phyloP scores from a whole-genome alignment of 169 alveolate species.

The Cryptosporidium baileyi region DNA sequence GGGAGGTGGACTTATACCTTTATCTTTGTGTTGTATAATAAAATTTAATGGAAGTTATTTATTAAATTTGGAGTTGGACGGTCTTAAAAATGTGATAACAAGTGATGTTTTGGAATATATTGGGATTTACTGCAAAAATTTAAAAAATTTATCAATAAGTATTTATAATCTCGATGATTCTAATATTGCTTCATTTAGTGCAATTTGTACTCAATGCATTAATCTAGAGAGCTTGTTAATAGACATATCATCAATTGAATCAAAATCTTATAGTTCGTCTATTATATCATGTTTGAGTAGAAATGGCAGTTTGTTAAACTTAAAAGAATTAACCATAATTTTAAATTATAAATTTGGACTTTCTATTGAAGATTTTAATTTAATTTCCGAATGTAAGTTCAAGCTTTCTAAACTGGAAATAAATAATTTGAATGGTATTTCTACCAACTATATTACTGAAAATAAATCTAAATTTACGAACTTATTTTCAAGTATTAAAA shows the following conservation, averaged over 20 bases:
- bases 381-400: conserved; percentile 18
- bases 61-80: conserved; percentile 34
- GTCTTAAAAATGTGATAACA: conserved; percentile 38
- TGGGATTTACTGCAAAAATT: background rate
- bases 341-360: conserved; percentile 7
- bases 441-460: background rate
- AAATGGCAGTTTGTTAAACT: background rate
- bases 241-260: conserved; percentile 5
- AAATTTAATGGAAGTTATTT: background rate
- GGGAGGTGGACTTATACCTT: conserved; percentile 62
- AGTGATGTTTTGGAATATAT: conserved; percentile 49
- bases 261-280: background rate
- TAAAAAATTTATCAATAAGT: background rate
- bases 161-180: conserved; percentile 27
- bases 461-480: background rate
- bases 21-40: conserved; percentile 52
- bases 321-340: background rate
- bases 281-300: conserved; percentile 6
- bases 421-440: conserved; percentile 13
- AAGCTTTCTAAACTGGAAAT: conserved; percentile 1
- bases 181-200: background rate
- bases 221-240: background rate
- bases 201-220: conserved; percentile 2
- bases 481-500: background rate
- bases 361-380: background rate